A percentile compares a stretch with the other conserved stretches of the same genome.
These are phyloP conservation scores for Noccaea caerulescens DNA, from an alignment of 345 rosid genomes.

Conservation along the genomic window DNA sequence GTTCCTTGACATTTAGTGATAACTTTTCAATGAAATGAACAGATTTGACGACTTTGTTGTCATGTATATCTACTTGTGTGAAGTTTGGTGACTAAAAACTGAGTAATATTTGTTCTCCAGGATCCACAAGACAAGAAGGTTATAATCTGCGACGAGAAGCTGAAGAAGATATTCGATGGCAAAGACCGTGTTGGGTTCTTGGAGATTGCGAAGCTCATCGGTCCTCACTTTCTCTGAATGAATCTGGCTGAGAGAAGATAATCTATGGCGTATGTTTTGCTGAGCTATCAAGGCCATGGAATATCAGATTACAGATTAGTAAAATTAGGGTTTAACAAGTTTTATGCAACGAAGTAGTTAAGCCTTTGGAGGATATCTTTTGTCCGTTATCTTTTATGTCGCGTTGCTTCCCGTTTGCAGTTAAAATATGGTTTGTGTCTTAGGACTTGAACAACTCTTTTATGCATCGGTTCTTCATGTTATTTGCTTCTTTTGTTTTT, in stretches of 20 bases:
- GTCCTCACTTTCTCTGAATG: conserved; percentile 78
- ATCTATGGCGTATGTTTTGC: conserved; percentile 29
- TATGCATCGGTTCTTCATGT: conserved; percentile 21
- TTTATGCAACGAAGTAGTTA: conserved; percentile 39
- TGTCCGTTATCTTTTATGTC: conserved; percentile 24
- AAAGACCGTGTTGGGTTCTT: conserved; percentile 83
- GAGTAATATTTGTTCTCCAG: conserved; percentile 45
- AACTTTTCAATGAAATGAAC: background rate
- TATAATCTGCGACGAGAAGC: conserved; percentile 89
- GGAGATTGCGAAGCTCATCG: conserved; percentile 85
- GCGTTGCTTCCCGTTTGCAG: conserved; percentile 27
- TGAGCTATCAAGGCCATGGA: conserved; percentile 20
- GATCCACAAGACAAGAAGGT: conserved; percentile 84
- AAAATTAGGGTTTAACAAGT: conserved; percentile 32
- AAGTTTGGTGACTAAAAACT: conserved; percentile 15
- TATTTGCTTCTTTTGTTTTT: background rate
- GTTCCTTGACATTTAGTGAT: conserved; percentile 5
- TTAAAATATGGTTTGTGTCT: background rate
- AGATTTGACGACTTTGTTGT: background rate
- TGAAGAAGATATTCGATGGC: conserved; percentile 88
- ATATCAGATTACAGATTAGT: conserved; percentile 33
- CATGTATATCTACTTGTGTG: conserved; percentile 1
- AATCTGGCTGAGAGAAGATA: conserved; percentile 21
- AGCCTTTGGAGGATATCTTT: conserved; percentile 30
- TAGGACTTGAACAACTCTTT: conserved; percentile 31